phyloP scores from a whole-genome alignment of 805 yeast species.

The Jamesozyma spencerorum region DNA sequence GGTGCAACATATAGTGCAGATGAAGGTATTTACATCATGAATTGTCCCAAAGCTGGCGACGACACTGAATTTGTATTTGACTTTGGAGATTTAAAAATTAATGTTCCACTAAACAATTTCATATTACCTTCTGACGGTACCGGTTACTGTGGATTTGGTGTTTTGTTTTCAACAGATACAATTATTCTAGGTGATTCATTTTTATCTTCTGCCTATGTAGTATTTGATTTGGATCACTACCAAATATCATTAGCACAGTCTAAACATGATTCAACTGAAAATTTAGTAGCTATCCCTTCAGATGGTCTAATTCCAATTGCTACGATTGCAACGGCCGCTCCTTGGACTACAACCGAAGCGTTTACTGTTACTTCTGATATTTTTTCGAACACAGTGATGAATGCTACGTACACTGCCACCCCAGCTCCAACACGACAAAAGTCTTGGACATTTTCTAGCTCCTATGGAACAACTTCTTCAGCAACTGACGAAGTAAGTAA shows the following conservation, averaged over 20 bases:
- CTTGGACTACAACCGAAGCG: constrained; percentile 17
- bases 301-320: constrained; percentile 43
- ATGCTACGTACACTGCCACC: no score
- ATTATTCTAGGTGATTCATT: constrained; percentile 46
- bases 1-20: constrained; percentile 31
- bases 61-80: constrained; percentile 29
- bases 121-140: constrained; percentile 19
- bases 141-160: constrained; percentile 37
- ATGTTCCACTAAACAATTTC: constrained; percentile 37
- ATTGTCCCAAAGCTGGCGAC: constrained; percentile 30
- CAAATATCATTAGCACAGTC: constrained; percentile 40
- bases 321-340: constrained; percentile 31
- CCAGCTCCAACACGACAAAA: background rate
- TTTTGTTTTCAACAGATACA: constrained; percentile 28
- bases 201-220: constrained; percentile 43
- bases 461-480: no score
- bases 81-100: constrained; percentile 50
- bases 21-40: constrained; percentile 34
- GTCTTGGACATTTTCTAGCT: no score
- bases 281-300: constrained; percentile 32
- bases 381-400: background rate
- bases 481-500: no score
- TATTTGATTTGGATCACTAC: constrained; percentile 42
- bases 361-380: constrained; percentile 8
- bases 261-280: constrained; percentile 18